A percentile compares a stretch with the other conserved stretches of the same genome.
These are phyloP conservation scores for Cyclotella choctawhatcheeana DNA, from an alignment of 108 stramenopile genomes.

Conservation along the genomic window DNA sequence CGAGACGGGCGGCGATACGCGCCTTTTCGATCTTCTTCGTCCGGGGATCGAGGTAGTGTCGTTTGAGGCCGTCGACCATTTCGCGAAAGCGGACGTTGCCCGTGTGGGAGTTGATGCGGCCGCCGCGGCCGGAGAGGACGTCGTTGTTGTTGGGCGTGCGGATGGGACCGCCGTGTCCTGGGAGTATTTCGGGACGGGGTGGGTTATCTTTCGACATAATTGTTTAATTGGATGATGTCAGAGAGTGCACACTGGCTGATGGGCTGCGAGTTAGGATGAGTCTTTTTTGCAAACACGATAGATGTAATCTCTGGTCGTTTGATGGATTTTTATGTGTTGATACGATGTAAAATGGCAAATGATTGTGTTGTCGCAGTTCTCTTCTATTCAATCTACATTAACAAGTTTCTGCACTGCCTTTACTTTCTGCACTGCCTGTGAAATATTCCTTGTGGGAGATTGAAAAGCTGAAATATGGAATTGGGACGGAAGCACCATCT, in stretches of 20 bases:
- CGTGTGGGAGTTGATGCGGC: slow-evolving; percentile 86
- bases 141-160: slow-evolving; percentile 66
- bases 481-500: too few relatives aligned
- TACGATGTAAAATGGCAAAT: too few relatives aligned
- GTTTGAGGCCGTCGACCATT: slow-evolving; percentile 64
- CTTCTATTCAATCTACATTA: too few relatives aligned
- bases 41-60: slow-evolving; percentile 68
- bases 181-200: slow-evolving; percentile 37
- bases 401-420: too few relatives aligned
- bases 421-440: background rate
- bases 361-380: too few relatives aligned
- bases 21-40: slow-evolving; percentile 89
- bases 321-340: background rate
- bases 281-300: background rate
- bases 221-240: background rate
- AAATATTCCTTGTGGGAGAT: background rate
- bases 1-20: slow-evolving; percentile 76
- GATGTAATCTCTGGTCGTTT: too few relatives aligned
- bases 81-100: slow-evolving; percentile 88
- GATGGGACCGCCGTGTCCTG: slow-evolving; percentile 41
- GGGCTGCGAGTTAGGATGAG: background rate
- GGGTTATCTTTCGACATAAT: slow-evolving; percentile 18
- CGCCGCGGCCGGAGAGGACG: slow-evolving; percentile 87
- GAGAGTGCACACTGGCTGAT: background rate
- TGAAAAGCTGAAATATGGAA: too few relatives aligned